phyloP scores from a whole-genome alignment of 2,329 filamentous ascomycete species.

The Penicillium vulpinum region DNA sequence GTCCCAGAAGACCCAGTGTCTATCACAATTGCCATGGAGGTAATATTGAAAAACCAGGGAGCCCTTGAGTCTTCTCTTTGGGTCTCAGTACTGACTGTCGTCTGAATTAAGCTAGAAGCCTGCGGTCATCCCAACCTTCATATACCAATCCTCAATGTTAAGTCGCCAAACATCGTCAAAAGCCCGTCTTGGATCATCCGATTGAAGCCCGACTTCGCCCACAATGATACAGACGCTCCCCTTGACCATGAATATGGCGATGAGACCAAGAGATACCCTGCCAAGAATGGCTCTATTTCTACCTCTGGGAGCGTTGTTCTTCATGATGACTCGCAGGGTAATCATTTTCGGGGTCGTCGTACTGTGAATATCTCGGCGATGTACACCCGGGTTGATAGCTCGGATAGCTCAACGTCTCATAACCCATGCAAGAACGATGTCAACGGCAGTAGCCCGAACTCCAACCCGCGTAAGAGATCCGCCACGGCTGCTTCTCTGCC shows the following conservation, averaged over 20 bases:
- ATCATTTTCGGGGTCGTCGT: no score
- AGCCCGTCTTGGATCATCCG: background rate
- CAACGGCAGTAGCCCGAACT: background rate
- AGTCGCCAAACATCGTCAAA: background rate
- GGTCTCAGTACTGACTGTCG: background rate
- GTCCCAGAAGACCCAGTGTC: conserved; percentile 23
- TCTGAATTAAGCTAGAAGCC: conserved; percentile 19
- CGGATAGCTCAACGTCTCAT: background rate
- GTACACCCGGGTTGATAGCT: background rate
- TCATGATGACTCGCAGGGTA: background rate
- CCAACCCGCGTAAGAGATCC: conserved; percentile 28
- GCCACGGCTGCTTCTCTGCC: conserved; percentile 31
- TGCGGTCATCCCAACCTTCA: conserved; percentile 23
- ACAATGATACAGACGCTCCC: background rate
- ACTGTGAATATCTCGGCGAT: background rate
- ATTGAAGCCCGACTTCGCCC: background rate
- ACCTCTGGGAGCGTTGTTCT: background rate
- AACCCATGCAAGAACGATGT: background rate
- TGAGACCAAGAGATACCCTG: background rate
- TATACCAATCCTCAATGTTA: conserved; percentile 24
- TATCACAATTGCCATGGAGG: conserved; percentile 33
- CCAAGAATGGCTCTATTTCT: background rate
- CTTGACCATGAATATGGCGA: background rate
- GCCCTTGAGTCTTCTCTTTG: background rate
- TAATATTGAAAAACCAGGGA: conserved; percentile 12